Evolutionary conservation across 352 stramenopile genomes (phyloP), one percentile per base, ranked within the genome.

Genomic region (Stramenopiles sp.): DNA sequence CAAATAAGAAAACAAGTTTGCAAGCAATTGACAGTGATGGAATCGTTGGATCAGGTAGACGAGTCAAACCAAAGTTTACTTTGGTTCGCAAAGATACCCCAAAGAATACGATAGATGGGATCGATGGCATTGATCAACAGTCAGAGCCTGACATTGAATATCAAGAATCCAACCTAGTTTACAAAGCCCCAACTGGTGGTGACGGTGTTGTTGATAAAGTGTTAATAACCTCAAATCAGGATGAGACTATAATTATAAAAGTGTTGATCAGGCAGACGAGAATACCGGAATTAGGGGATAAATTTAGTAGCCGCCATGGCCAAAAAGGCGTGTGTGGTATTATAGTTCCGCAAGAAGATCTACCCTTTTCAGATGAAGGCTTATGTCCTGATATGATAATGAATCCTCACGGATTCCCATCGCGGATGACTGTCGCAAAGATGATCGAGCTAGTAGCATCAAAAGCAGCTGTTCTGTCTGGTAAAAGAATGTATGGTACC

Each of bases 361-460:
- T 99, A 93, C 97, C 97, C 30, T 99, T 99, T 85, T 98, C 96
- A 85, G 96, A 99, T 86, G 88, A 93, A 78, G 97, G 97, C 25
- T 92, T 99, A 44, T 97, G 93, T 80, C 97, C 97, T 0, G 97
- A 99, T 87, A 85, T 99, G 39, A 99, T 99, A 85, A 99, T 99
- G 95, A 99, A 99, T 87, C 97, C 97, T 75, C 97, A 99, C 88
- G 97, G 96, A 82, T 99, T 99, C 87, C 97, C 97, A 33, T 98
- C 92, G 83, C 95, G 97, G 81, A 99, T 99, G 97, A 99, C 97
- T 14, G 94, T 98, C 14, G 88, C 30, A 30, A 99, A 99, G 87
- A 97, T 99, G 87, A 98, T 99, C 27, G 97, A 99, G 88, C 85
- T 99, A 27, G 92, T 99, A 44, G 95, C 95, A 0, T 96, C 96